Conservation (phyloP, 148 eudicot species). For the Gaultheria prostrata region DNA sequence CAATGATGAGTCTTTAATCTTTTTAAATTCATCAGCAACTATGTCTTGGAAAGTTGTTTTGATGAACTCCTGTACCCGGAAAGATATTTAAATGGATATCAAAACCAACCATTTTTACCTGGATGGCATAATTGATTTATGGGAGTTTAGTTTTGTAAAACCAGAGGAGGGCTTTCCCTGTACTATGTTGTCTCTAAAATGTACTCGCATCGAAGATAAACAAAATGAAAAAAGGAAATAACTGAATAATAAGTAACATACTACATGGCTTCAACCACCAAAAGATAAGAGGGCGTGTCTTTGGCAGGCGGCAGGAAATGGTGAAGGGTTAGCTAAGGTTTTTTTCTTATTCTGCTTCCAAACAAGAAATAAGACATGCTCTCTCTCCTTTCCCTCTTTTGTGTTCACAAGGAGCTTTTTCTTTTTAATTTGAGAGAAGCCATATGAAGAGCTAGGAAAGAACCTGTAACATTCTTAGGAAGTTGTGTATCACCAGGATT, state of each 20-base stretch:
- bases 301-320: neutral
- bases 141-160: neutral
- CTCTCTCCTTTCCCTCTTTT: neutral
- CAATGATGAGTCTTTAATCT: constrained; percentile 44
- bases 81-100: neutral
- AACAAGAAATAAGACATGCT: neutral
- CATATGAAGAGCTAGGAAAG: neutral
- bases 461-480: neutral
- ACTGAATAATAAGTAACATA: neutral
- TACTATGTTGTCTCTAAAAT: neutral
- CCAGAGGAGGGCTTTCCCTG: neutral
- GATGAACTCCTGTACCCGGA: constrained; percentile 56
- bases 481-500: neutral
- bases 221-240: neutral
- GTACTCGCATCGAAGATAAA: neutral
- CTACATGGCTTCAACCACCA: neutral
- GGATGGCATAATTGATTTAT: neutral
- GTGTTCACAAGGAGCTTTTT: neutral
- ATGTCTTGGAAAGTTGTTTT: constrained; percentile 64
- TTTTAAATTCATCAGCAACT: constrained; percentile 71
- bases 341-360: neutral
- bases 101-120: neutral
- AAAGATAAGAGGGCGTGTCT: neutral
- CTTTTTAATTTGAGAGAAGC: neutral
- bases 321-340: neutral